Evolutionary conservation across 768 basidiomycete genomes (phyloP), one percentile per base, ranked within the genome.

Genomic region (Lepiota venenata): DNA sequence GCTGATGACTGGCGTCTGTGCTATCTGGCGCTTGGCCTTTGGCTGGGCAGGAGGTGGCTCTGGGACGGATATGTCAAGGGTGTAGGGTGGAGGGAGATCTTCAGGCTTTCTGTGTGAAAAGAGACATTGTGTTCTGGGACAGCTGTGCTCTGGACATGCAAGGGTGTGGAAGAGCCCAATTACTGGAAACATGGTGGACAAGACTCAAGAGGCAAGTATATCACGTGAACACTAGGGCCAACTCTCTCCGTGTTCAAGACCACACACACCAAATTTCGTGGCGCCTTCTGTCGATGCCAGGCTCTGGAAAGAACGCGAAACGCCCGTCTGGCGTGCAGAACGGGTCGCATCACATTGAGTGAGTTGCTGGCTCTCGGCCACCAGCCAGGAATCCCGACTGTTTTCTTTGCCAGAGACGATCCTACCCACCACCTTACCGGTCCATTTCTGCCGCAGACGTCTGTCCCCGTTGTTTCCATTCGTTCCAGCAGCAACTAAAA

Each of bases 361-460:
- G 32, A 32, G 49, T 50, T 14, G 2, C 18, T 36, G 35, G 35
- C 38, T 40, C 25, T 29, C 15, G 32, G 15, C 49, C 27, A 8
- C 46, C 32, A 9, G 8, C 12, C 29, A 32, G n/a, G n/a, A n/a
- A n/a, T n/a, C n/a, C n/a, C n/a, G n/a, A n/a, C 22, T 47, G 42
- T 47, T 48, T 53, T 56, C 12, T 58, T 12, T 32, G 10, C 6
- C 63, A 85, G 82, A 63, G 67, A 73, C 48, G 82, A 85, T 64
- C 76, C 75, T 45, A 67, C 66, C 21, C 85, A 85, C 66, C 84
- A 86, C 61, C 75, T 86, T 22, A 70, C 82, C 8, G 84, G 84
- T 37, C 74, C 84, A 4, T 83, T 87, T 65, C 66, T 81, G 48
- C 78, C 82, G 2, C 82, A 85, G 66, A 86, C 83, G 85, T 87